Conservation (phyloP, 345 rosid genomes). For the Conringia planisiliqua region DNA sequence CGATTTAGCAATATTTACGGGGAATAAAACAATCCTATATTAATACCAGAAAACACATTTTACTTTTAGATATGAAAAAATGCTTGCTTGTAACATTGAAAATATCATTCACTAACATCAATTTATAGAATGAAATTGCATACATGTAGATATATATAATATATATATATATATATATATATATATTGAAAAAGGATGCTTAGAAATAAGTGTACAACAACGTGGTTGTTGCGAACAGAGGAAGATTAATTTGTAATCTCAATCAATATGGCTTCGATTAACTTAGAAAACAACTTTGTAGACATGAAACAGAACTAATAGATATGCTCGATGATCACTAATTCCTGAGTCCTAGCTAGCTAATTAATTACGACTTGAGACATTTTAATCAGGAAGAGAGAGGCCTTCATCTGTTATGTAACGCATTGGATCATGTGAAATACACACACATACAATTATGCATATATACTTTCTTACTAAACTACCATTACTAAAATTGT, state of each 20-base stretch:
- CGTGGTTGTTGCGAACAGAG: conserved; percentile 24
- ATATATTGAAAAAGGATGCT: not conserved
- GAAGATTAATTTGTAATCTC: conserved; percentile 12
- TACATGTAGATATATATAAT: not conserved
- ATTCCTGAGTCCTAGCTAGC: conserved; percentile 10
- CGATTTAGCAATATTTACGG: conserved; percentile 7
- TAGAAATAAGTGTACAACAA: conserved; percentile 21
- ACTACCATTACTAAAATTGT: conserved; percentile 2
- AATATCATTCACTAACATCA: conserved; percentile 8
- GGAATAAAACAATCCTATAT: conserved; percentile 5
- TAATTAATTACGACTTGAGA: not conserved
- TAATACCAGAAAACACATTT: not conserved
- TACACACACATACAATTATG: not conserved
- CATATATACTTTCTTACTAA: not conserved
- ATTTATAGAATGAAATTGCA: not conserved
- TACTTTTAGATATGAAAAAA: not conserved
- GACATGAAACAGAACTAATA: not conserved
- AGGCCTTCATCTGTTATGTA: not conserved
- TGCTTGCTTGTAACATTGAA: conserved; percentile 12
- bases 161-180: not conserved
- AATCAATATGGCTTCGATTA: conserved; percentile 14
- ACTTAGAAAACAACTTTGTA: conserved; percentile 21
- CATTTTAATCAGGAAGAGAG: not conserved
- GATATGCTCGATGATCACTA: not conserved
- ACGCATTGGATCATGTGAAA: conserved; percentile 3